Conservation (phyloP, 345 rosid genomes). For the Pistacia integerrima region DNA sequence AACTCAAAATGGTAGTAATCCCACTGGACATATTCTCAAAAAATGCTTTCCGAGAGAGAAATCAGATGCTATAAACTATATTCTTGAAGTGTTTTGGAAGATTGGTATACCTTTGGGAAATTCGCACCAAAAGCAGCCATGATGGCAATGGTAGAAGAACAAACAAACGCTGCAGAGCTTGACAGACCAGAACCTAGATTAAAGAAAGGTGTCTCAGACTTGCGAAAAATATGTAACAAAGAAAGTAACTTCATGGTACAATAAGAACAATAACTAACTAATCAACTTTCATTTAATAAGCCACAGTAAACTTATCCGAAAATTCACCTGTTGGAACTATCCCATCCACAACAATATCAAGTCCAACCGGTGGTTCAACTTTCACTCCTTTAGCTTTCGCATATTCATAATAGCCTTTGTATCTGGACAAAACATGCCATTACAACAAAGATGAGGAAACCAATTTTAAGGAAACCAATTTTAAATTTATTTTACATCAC, state of each 20-base stretch:
- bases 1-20: not conserved
- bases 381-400: constrained; percentile 72
- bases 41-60: not conserved
- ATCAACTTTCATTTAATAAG: constrained; percentile 7
- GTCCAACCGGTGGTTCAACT: constrained; percentile 72
- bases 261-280: not conserved
- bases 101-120: constrained; percentile 66
- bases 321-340: constrained; percentile 86
- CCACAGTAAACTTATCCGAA: not conserved
- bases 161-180: constrained; percentile 96
- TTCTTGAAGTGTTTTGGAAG: not conserved
- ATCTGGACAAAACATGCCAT: constrained; percentile 42
- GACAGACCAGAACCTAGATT: constrained; percentile 85
- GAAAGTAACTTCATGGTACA: not conserved
- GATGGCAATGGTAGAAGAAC: constrained; percentile 88
- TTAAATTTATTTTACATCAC: not conserved
- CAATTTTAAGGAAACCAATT: not conserved
- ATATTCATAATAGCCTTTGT: constrained; percentile 83
- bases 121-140: constrained; percentile 78
- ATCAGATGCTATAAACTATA: not conserved
- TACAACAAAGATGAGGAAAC: too few species aligned
- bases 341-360: constrained; percentile 90
- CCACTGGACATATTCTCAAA: not conserved
- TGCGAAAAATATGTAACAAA: constrained; percentile 8
- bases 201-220: constrained; percentile 16